These are phyloP conservation scores for Lathyrus sativus DNA, from an alignment of 306 rosid species.

Conservation along the genomic window DNA sequence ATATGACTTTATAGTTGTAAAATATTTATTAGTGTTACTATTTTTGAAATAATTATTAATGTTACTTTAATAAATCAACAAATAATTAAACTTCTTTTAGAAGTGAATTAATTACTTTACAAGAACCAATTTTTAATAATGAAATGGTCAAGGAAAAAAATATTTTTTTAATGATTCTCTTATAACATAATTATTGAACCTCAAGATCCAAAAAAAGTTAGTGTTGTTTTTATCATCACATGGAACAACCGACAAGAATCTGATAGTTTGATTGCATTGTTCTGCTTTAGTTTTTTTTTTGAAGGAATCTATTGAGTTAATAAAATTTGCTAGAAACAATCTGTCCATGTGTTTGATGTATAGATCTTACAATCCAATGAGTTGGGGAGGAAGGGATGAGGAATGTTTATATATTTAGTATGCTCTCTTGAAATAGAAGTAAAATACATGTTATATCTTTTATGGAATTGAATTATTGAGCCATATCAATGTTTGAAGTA, in stretches of 20 bases:
- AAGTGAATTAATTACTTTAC: neutral
- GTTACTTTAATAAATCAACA: too few species aligned
- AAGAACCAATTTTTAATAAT: neutral
- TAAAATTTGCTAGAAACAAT: constrained; percentile 23
- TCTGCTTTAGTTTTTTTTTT: constrained; percentile 30
- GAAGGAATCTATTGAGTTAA: constrained; percentile 30
- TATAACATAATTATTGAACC: constrained; percentile 6
- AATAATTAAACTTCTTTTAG: neutral
- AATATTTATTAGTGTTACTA: too few species aligned
- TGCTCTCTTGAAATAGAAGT: constrained; percentile 20
- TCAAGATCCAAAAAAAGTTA: constrained; percentile 45
- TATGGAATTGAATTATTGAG: neutral
- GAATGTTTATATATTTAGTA: constrained; percentile 31
- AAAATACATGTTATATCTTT: neutral
- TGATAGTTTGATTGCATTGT: constrained; percentile 47
- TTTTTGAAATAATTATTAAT: too few species aligned
- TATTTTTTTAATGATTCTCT: neutral
- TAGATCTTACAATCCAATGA: constrained; percentile 29
- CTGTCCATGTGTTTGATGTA: constrained; percentile 43
- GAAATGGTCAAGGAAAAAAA: neutral
- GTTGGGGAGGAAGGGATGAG: constrained; percentile 17
- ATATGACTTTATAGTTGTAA: too few species aligned
- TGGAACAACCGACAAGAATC: constrained; percentile 64
- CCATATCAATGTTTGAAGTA: neutral
- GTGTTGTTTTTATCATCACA: constrained; percentile 48